Evolutionary conservation across 495 filamentous ascomycete genomes (phyloP), one percentile per base, ranked within the genome.

Genomic region (Lasiosphaeris hirsuta): DNA sequence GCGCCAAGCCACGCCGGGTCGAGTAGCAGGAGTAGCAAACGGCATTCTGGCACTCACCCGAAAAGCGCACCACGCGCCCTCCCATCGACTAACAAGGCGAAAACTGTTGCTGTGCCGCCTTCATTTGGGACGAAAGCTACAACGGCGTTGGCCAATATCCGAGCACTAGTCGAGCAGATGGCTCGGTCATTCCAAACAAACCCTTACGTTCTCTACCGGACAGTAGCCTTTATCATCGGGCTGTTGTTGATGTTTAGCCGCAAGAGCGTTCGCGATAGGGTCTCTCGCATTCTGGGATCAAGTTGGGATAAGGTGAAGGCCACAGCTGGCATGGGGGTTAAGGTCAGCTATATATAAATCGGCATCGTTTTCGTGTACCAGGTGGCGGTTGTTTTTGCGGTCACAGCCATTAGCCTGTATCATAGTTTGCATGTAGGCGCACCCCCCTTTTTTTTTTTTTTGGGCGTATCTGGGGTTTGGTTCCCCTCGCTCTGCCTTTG

Each of bases 311-410:
- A 96, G 73, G 75, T 97, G 7, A 85, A 78, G 59, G 79, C 83
- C 37, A 98, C 94, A 0, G 86, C 93, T 13, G 92, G 93, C 0
- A 97, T 97, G 93, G 94, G 95, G 0, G 89, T 96, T 50, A 97
- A 97, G 75, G 92, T 98, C 64, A 95, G 87, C 72, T 98, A 98
- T 77, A 94, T 98, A 53, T 96, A 70, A 66, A n/a, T 11, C 23
- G 5, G 23, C 55, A 42, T 10, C 17, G 11, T 43, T 18, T 17
- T 30, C 23, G 23, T 30, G 2, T 5, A 5, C 2, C 23, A 30
- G 23, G 23, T 2, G 23, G 23, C 23, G 23, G 23, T 30, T 30
- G 23, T 30, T 30, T 5, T 30, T 30, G 23, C 43, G 10, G 30
- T 1, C 43, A 10, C 43, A 30, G 13, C 18, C 18, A 43, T 18